Conservation (phyloP, 352 stramenopile genomes). For the Globisporangium alternatum region DNA sequence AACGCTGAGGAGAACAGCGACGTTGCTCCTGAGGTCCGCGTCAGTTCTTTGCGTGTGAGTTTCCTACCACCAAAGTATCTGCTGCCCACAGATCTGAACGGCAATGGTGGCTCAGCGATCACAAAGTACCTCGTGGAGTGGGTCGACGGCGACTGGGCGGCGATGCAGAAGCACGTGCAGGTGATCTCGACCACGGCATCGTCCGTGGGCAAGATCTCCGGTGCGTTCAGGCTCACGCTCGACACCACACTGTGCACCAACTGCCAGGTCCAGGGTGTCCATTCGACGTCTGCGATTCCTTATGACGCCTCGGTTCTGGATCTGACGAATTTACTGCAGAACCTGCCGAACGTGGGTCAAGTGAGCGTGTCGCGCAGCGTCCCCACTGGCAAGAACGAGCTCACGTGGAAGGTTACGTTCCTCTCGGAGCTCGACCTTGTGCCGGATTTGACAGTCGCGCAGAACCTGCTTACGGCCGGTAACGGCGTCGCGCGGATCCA, state of each 20-base stretch:
- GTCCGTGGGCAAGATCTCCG: constrained; percentile 29
- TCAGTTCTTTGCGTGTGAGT: constrained; percentile 82
- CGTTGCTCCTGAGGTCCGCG: constrained; percentile 37
- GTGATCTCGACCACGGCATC: constrained; percentile 55
- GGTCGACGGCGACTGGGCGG: constrained; percentile 75
- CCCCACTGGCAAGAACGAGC: constrained; percentile 52
- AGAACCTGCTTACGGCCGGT: constrained; percentile 44
- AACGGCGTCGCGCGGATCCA: constrained; percentile 35
- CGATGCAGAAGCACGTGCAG: constrained; percentile 60
- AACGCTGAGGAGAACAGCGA: constrained; percentile 34
- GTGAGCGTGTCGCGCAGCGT: constrained; percentile 64
- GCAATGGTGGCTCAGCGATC: constrained; percentile 80
- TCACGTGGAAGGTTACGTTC: constrained; percentile 81
- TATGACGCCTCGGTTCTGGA: constrained; percentile 49
- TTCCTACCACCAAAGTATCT: constrained; percentile 69
- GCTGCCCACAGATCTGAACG: constrained; percentile 58
- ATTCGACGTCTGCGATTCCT: constrained; percentile 72
- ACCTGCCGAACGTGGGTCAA: constrained; percentile 92
- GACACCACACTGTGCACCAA: constrained; percentile 79
- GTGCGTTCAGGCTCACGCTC: constrained; percentile 79
- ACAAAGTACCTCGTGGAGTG: constrained; percentile 94
- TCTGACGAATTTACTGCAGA: constrained; percentile 86
- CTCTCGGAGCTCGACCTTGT: constrained; percentile 57
- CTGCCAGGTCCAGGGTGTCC: constrained; percentile 67
- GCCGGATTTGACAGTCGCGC: constrained; percentile 38